phyloP scores from a whole-genome alignment of 2,329 filamentous ascomycete genomes.

The Reticulascus tulasneorum region DNA sequence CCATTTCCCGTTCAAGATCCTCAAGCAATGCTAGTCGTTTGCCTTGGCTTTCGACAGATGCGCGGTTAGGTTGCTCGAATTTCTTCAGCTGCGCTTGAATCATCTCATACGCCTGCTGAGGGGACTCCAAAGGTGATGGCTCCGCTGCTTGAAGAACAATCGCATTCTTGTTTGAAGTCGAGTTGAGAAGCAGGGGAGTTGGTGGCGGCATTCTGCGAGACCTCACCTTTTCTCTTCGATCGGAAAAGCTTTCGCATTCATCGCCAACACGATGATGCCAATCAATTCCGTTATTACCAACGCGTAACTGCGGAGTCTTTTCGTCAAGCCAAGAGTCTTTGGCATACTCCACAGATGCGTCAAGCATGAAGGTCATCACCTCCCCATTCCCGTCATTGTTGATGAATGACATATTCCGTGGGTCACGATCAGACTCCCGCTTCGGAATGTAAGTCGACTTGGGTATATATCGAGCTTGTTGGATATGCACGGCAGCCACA shows the following conservation, averaged over 20 bases:
- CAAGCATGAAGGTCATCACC: conserved; percentile 42
- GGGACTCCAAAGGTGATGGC: conserved; percentile 50
- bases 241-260: conserved; percentile 55
- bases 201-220: conserved; percentile 54
- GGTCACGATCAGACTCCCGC: conserved; percentile 9
- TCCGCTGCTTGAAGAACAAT: conserved; percentile 43
- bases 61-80: conserved; percentile 37
- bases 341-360: conserved; percentile 23
- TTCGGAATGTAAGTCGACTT: conserved; percentile 36
- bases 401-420: conserved; percentile 8
- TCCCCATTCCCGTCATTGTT: conserved; percentile 26
- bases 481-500: conserved; percentile 39
- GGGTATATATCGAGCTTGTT: conserved; percentile 35
- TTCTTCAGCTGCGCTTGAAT: conserved; percentile 50
- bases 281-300: conserved; percentile 6
- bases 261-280: conserved; percentile 60
- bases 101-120: conserved; percentile 41
- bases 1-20: conserved; percentile 60
- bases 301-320: conserved; percentile 10
- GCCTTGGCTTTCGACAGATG: conserved; percentile 32
- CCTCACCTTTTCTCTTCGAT: conserved; percentile 39
- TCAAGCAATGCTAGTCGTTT: conserved; percentile 48
- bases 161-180: conserved; percentile 33
- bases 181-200: conserved; percentile 48
- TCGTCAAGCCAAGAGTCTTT: conserved; percentile 22